phyloP scores from a whole-genome alignment of 495 filamentous ascomycete genomes.

The Chaetomium cochliodes region DNA sequence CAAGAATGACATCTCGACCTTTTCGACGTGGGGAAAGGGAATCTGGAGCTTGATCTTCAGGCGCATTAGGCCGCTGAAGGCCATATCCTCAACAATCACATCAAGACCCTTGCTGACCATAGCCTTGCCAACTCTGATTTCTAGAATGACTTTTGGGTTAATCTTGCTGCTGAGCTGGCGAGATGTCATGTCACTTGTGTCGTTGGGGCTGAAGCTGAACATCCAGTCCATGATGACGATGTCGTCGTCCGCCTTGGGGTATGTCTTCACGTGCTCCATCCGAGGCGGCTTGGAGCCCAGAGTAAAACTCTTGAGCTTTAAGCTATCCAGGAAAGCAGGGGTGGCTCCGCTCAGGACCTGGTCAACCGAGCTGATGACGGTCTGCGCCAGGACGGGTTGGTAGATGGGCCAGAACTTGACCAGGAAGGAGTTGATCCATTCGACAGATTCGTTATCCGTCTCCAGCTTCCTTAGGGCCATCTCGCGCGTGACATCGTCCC shows the following conservation, averaged over 20 bases:
- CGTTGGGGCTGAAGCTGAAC: constrained; percentile 97
- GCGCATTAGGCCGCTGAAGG: constrained; percentile 89
- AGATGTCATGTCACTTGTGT: constrained; percentile 84
- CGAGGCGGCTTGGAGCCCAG: constrained; percentile 93
- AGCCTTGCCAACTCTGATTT: constrained; percentile 89
- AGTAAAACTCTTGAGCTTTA: constrained; percentile 86
- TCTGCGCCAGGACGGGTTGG: constrained; percentile 85
- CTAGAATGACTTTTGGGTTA: constrained; percentile 94
- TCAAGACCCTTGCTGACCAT: constrained; percentile 94
- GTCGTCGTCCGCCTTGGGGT: constrained; percentile 93
- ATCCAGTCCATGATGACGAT: constrained; percentile 99
- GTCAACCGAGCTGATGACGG: constrained; percentile 88
- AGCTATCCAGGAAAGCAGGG: constrained; percentile 87
- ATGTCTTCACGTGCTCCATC: constrained; percentile 96
- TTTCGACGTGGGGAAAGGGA: constrained; percentile 91
- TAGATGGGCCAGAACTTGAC: constrained; percentile 99
- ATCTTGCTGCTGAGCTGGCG: constrained; percentile 90
- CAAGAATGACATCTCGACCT: constrained; percentile 86
- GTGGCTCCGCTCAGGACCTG: constrained; percentile 90
- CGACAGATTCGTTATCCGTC: constrained; percentile 87
- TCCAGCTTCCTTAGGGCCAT: constrained; percentile 86
- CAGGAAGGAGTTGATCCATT: constrained; percentile 99
- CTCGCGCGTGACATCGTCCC: constrained; percentile 91
- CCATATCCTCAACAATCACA: constrained; percentile 97
- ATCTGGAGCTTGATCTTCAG: constrained; percentile 97